Evolutionary conservation across 306 rosid genomes (phyloP), one percentile per base, ranked within the genome.

Genomic region (Castanospermum australe): DNA sequence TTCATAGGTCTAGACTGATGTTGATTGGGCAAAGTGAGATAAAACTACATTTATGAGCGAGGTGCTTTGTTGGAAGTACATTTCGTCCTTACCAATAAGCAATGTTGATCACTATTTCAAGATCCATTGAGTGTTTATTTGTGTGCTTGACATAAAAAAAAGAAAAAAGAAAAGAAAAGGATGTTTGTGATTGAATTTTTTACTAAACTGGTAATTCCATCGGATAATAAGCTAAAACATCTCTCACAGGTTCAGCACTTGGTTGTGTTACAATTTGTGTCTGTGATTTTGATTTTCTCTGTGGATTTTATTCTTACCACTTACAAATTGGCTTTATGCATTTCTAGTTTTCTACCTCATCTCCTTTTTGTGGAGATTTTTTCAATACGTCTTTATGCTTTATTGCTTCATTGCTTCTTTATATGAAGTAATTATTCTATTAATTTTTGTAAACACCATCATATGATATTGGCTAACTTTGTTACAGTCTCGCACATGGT

Each of bases 321-420:
- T 64, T 38, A 72, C 57, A 10, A 39, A 18, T 63, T 38, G 8
- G 9, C 42, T 38, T 8, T 38, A 38, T 64, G 61, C 60, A 51
- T 55, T 64, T 63, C 48, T 63, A 62, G 18, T 45, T 78, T 57
- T 78, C 56, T 62, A 39, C 20, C 6, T 22, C 28, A 33, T 74
- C 17, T 38, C 25, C 1, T 15, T 5, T 21, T 56, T 5, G 20
- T 59, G 51, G 47, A 59, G 11, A 69, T 38, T 75, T 22, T 75
- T 14, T 38, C 33, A 17, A 32, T 24, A 2, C 55, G 48, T 33
- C 64, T 66, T 41, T 18, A 18, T 28, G 68, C 22, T 70, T 69
- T 82, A 17, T 17, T 67, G 73, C 32, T 60, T 67, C 65, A 17
- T 17, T 67, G 73, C 32, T 60, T 67, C 65, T 59, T 25, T 68